Evolutionary conservation across 2,329 filamentous ascomycete species (phyloP).

Genomic region (Sclerotinia glacialis): DNA sequence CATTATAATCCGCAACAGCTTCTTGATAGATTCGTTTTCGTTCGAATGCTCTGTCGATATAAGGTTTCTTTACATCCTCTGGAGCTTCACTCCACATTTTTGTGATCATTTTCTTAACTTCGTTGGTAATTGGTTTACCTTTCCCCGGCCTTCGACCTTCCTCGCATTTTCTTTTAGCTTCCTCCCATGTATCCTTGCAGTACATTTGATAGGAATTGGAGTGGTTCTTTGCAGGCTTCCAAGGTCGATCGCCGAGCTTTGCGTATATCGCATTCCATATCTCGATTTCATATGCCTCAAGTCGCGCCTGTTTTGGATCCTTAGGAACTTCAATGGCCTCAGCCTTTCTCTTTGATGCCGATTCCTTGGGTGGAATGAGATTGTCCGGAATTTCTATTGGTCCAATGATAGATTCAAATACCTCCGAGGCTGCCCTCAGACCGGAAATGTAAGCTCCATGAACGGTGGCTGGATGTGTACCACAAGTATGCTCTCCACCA

Average conservation of each 20-base stretch:
- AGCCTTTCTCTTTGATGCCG: conserved; percentile 54
- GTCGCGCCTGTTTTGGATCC: conserved; percentile 51
- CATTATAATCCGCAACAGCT: conserved; percentile 58
- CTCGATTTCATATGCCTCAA: conserved; percentile 56
- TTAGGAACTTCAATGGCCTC: conserved; percentile 41
- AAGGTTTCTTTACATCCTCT: conserved; percentile 71
- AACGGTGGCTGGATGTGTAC: conserved; percentile 92
- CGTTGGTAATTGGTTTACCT: conserved; percentile 67
- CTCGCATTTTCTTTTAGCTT: conserved; percentile 58
- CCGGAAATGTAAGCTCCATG: conserved; percentile 96
- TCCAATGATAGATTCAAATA: conserved; percentile 76
- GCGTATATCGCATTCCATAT: conserved; percentile 52
- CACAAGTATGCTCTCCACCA: conserved; percentile 93
- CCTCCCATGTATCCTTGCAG: conserved; percentile 74
- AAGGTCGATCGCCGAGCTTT: conserved; percentile 70
- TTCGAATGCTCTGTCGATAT: conserved; percentile 67
- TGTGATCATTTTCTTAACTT: conserved; percentile 81
- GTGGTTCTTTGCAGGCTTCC: conserved; percentile 68
- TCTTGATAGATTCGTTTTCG: conserved; percentile 65
- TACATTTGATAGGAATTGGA: conserved; percentile 88
- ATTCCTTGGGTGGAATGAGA: conserved; percentile 65
- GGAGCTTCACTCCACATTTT: conserved; percentile 84
- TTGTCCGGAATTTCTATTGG: conserved; percentile 75
- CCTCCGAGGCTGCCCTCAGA: conserved; percentile 81
- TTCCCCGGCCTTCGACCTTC: conserved; percentile 63